phyloP scores from a whole-genome alignment of 179 eudicot species.

The Carnegiea gigantea region DNA sequence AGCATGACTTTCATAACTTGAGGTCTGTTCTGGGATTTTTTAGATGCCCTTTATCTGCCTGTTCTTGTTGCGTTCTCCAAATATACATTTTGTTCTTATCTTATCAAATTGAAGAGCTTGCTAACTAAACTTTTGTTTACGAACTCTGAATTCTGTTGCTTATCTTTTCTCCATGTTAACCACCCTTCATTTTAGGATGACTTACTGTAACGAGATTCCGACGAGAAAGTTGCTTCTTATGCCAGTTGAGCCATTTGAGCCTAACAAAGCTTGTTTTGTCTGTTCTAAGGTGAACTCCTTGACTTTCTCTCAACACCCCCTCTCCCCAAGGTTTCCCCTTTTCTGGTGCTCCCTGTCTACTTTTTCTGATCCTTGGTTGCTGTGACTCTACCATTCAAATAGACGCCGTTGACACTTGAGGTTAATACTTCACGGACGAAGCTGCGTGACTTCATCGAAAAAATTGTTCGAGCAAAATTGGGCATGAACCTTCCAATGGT shows the following conservation, averaged over 20 bases:
- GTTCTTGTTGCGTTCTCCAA: background rate
- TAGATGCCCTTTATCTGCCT: background rate
- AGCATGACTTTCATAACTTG: conserved; percentile 52
- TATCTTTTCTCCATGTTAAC: background rate
- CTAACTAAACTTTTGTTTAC: background rate
- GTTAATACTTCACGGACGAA: conserved; percentile 72
- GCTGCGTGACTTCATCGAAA: conserved; percentile 81
- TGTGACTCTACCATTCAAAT: conserved; percentile 16
- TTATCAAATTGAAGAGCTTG: background rate
- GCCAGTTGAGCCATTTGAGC: conserved; percentile 95
- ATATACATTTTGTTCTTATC: background rate
- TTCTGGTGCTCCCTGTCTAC: conserved; percentile 13
- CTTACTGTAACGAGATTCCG: conserved; percentile 86
- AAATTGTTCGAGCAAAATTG: conserved; percentile 78
- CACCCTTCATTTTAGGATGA: conserved; percentile 55
- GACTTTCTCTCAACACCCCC: background rate
- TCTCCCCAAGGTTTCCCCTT: background rate
- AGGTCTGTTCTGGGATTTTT: conserved; percentile 18
- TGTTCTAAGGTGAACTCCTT: conserved; percentile 69
- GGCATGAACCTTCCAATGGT: conserved; percentile 88
- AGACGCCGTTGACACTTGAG: conserved; percentile 92
- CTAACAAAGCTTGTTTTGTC: conserved; percentile 82
- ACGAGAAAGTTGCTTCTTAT: conserved; percentile 90
- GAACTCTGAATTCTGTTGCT: conserved; percentile 5
- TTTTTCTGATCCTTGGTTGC: conserved; percentile 15